Evolutionary conservation across 2,329 filamentous ascomycete genomes (phyloP).

Genomic region (Colletotrichum lentis): DNA sequence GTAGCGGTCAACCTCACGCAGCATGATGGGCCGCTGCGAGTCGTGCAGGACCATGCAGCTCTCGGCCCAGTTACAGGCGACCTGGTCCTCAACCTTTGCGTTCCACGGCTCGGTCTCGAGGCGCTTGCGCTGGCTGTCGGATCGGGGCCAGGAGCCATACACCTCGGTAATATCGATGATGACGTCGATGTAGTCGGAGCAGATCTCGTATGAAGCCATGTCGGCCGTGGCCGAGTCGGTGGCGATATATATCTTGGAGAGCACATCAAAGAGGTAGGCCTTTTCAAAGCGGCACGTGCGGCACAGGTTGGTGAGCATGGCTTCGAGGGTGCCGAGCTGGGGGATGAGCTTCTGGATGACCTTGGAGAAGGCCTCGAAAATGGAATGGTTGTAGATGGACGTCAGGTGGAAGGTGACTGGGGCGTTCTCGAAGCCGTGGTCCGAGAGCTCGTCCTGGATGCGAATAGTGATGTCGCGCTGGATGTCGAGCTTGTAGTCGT

Average conservation of each 20-base stretch:
- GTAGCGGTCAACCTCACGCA: slow-evolving; percentile 76
- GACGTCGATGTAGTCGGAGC: slow-evolving; percentile 97
- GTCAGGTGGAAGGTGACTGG: slow-evolving; percentile 95
- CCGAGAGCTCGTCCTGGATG: slow-evolving; percentile 94
- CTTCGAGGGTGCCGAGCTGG: slow-evolving; percentile 89
- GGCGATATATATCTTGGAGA: slow-evolving; percentile 98
- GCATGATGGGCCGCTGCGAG: slow-evolving; percentile 69
- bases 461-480: slow-evolving; percentile 96
- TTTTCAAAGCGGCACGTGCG: slow-evolving; percentile 96
- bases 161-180: slow-evolving; percentile 97
- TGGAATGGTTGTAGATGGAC: slow-evolving; percentile 97
- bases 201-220: slow-evolving; percentile 97
- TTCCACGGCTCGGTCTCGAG: slow-evolving; percentile 70
- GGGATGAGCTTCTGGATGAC: slow-evolving; percentile 98
- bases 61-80: slow-evolving; percentile 71
- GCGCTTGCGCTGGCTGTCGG: slow-evolving; percentile 61
- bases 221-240: slow-evolving; percentile 93
- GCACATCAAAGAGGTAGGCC: slow-evolving; percentile 95
- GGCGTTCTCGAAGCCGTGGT: slow-evolving; percentile 91
- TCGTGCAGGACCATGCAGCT: slow-evolving; percentile 74
- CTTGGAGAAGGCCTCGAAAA: slow-evolving; percentile 98
- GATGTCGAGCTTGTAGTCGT: slow-evolving; percentile 95
- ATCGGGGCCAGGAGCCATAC: slow-evolving; percentile 78
- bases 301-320: slow-evolving; percentile 91
- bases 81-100: slow-evolving; percentile 70